Evolutionary conservation across 2,329 filamentous ascomycete species (phyloP).

Genomic region (Aspergillus texensis): DNA sequence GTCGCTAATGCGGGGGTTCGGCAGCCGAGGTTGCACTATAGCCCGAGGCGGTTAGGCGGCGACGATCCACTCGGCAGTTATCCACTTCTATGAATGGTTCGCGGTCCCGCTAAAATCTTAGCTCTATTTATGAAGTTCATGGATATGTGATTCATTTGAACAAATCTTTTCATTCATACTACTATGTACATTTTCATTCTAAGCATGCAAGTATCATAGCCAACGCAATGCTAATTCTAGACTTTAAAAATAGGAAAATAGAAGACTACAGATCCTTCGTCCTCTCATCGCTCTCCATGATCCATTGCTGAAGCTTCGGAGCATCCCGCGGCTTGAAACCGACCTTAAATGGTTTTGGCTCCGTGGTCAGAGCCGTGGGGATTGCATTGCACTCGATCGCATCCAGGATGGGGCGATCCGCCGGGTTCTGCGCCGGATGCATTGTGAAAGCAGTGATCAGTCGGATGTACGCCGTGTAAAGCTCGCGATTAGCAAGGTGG

Average conservation of each 20-base stretch:
- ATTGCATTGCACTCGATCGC: constrained; percentile 60
- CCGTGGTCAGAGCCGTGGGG: constrained; percentile 61
- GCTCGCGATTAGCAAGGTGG: constrained; percentile 65
- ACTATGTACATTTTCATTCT: constrained; percentile 7
- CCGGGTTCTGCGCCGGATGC: constrained; percentile 48
- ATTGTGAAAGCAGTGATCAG: constrained; percentile 63
- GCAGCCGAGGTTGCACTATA: neutral
- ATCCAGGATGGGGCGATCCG: constrained; percentile 58
- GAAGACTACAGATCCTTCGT: constrained; percentile 49
- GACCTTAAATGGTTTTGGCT: constrained; percentile 66
- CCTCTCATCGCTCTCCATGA: constrained; percentile 55
- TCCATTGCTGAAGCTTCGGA: constrained; percentile 54
- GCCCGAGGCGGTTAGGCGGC: neutral
- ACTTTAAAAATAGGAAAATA: neutral
- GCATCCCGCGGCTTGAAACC: constrained; percentile 55
- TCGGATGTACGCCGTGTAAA: constrained; percentile 63
- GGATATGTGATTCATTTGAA: neutral
- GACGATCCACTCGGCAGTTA: neutral
- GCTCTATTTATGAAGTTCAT: neutral
- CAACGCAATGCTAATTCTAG: neutral
- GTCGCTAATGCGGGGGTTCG: constrained; percentile 22
- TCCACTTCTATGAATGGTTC: neutral
- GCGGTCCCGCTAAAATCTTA: neutral
- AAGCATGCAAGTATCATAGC: neutral
- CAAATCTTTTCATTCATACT: neutral